Evolutionary conservation across 306 rosid species (phyloP), one percentile per base, ranked within the genome.

Genomic region (Betula pendula): DNA sequence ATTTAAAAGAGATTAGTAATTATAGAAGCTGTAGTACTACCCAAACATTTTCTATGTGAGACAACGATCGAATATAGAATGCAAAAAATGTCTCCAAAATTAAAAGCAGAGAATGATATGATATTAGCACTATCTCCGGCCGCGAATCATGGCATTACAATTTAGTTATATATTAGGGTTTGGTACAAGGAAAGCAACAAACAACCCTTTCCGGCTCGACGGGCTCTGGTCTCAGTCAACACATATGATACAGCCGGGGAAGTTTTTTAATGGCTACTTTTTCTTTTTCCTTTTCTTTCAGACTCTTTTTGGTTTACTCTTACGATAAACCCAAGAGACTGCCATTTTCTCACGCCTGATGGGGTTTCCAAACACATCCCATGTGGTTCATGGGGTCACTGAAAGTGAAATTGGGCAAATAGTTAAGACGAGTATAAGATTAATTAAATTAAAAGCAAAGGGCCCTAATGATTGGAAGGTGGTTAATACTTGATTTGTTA

Each of bases 391-490:
- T 77, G 82, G 75, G 81, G 72, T 60, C 77, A 33, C 47, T 20
- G 68, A 43, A 51, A 47, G 70, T 31, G 15, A 31, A 9, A 55
- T 22, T 55, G 27, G 63, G 14, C 27, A 56, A 24, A 27, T 13
- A 10, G 12, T 15, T 10, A 56, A 56, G 14, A 56, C 13, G 16
- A 56, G 27, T 24, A 24, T 25, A 20, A 24, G 63, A 56, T 24
- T 20, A 56, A 49, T 63, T 65, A 12, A 38, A 70, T 40, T 42
- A 49, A 22, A 72, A 24, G 17, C 12, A 27, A 49, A 15, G 33
- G 59, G 13, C 40, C 77, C 59, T 75, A 83, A 79, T 83, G 77
- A 78, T 83, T 83, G 80, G 77, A 53, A 74, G 25, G 66, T 78
- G 82, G 60, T 72, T 51, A 31, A 55, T 77, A 59, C 77, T 49